These are phyloP conservation scores for Talaromyces sp. DNA, from an alignment of 2,329 filamentous ascomycete genomes.

Conservation along the genomic window DNA sequence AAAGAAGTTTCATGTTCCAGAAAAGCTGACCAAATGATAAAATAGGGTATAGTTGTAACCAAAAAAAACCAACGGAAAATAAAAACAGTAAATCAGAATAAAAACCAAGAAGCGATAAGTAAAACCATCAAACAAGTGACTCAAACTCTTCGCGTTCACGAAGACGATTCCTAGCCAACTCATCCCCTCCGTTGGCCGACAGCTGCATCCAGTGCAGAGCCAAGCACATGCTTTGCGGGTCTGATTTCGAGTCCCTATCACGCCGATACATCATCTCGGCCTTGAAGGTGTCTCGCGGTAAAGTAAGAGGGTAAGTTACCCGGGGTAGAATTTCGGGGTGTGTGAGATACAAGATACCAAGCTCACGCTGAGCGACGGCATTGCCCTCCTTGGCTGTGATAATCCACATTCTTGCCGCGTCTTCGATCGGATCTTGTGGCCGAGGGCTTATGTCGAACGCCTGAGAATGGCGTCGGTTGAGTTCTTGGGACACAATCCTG, in stretches of 20 bases:
- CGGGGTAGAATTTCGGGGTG: conserved; percentile 78
- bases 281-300: conserved; percentile 85
- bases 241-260: conserved; percentile 62
- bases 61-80: conserved; percentile 15
- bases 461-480: conserved; percentile 31
- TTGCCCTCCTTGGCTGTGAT: conserved; percentile 92
- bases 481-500: conserved; percentile 58
- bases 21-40: background rate
- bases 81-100: conserved; percentile 9
- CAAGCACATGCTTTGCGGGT: conserved; percentile 85
- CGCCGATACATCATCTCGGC: conserved; percentile 69
- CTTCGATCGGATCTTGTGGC: conserved; percentile 46
- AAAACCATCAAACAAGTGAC: conserved; percentile 44
- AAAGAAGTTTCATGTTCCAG: background rate
- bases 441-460: conserved; percentile 26
- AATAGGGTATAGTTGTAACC: conserved; percentile 14
- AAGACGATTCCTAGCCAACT: conserved; percentile 75
- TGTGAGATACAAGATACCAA: conserved; percentile 88
- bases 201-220: conserved; percentile 97
- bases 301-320: conserved; percentile 76
- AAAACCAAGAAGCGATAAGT: conserved; percentile 12
- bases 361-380: conserved; percentile 81
- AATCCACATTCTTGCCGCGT: conserved; percentile 84
- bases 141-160: conserved; percentile 64
- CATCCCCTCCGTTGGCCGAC: conserved; percentile 78